Conservation (phyloP, 345 rosid genomes). For the Gossypium rotundifolium region DNA sequence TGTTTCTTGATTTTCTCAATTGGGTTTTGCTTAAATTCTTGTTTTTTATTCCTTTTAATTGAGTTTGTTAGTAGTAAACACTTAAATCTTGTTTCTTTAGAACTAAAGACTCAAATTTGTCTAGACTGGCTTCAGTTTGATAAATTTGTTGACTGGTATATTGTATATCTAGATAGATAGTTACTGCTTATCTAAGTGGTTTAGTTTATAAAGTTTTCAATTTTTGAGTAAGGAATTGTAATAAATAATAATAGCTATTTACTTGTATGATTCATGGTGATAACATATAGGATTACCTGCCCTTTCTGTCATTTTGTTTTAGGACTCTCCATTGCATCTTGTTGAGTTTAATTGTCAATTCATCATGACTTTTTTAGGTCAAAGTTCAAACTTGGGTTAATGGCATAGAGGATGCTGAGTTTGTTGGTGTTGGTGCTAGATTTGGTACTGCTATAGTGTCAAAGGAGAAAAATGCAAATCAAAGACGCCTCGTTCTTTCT, state of each 20-base stretch:
- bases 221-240: neutral
- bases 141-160: neutral
- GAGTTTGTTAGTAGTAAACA: neutral
- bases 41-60: neutral
- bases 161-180: neutral
- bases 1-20: conserved; percentile 3
- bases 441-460: conserved; percentile 75
- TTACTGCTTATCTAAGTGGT: neutral
- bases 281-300: neutral
- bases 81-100: neutral
- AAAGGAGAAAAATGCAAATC: conserved; percentile 91
- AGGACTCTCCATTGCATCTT: neutral
- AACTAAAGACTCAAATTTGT: neutral
- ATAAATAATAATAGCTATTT: neutral
- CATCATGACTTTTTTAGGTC: conserved; percentile 39
- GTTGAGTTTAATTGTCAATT: neutral
- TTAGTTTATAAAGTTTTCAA: neutral
- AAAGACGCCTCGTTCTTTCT: conserved; percentile 59
- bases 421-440: conserved; percentile 95
- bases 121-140: neutral
- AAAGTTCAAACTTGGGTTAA: conserved; percentile 94
- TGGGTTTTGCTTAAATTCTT: conserved; percentile 16
- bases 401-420: conserved; percentile 70
- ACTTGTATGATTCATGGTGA: neutral
- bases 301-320: neutral